Evolutionary conservation across 257 asterid genomes (phyloP).

Genomic region (Lantana camara): DNA sequence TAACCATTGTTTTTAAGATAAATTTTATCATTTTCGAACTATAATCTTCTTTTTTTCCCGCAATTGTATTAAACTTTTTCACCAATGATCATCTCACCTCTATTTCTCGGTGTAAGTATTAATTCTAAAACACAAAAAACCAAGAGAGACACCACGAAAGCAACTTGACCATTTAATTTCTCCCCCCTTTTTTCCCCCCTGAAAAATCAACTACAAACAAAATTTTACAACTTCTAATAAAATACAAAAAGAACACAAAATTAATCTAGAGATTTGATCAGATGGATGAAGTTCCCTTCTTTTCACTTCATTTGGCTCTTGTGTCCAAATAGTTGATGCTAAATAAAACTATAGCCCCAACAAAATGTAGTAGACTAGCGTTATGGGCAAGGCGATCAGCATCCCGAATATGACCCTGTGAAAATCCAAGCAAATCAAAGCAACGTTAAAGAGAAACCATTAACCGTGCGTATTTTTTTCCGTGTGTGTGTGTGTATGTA

Average conservation of each 20-base stretch:
- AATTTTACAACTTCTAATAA: slow-evolving; percentile 44
- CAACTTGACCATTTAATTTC: slow-evolving; percentile 11
- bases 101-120: slow-evolving; percentile 18
- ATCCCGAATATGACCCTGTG: slow-evolving; percentile 60
- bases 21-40: no score
- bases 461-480: no score
- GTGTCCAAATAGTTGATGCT: slow-evolving; percentile 22
- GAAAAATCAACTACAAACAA: slow-evolving; percentile 38
- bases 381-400: slow-evolving; percentile 60
- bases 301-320: slow-evolving; percentile 5
- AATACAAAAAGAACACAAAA: slow-evolving; percentile 32
- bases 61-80: no score
- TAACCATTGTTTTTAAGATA: no score
- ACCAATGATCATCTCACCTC: neutral
- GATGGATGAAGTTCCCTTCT: slow-evolving; percentile 2
- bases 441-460: neutral
- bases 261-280: slow-evolving; percentile 20
- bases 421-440: neutral
- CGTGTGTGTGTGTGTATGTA: no score
- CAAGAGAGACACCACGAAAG: slow-evolving; percentile 9
- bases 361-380: slow-evolving; percentile 56
- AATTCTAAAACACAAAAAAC: slow-evolving; percentile 12
- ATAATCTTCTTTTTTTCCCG: neutral
- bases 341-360: slow-evolving; percentile 42
- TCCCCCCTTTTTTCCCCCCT: neutral